A percentile compares a stretch with the other conserved stretches of the same genome.
phyloP scores from a whole-genome alignment of 352 stramenopile species.

The Pythium graminicola region DNA sequence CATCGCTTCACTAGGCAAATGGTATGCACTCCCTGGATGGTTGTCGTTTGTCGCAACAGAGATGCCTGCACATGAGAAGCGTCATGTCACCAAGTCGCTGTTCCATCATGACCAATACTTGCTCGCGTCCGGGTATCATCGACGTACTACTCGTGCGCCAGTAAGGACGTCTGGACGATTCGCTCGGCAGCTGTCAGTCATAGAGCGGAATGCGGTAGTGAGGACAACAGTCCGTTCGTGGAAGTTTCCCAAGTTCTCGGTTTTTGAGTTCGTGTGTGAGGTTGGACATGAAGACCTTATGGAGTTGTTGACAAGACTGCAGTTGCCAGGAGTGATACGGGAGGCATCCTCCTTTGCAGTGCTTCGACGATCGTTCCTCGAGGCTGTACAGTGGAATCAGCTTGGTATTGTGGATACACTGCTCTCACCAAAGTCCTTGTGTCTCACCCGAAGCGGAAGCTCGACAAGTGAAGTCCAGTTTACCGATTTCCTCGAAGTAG shows the following conservation, averaged over 20 bases:
- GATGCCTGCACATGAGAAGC: conserved; percentile 25
- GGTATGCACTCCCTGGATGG: conserved; percentile 59
- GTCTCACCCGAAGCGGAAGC: background rate
- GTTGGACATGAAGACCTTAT: conserved; percentile 19
- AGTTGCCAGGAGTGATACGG: conserved; percentile 8
- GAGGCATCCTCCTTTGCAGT: conserved; percentile 27
- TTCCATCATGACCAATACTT: conserved; percentile 33
- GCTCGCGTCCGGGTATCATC: conserved; percentile 39
- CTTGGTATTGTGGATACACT: conserved; percentile 42
- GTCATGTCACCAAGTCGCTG: conserved; percentile 17
- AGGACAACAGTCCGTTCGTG: conserved; percentile 19
- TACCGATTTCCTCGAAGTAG: conserved; percentile 52
- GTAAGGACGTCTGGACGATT: background rate
- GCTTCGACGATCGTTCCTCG: conserved; percentile 49
- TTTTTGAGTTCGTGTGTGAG: conserved; percentile 26
- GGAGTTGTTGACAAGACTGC: conserved; percentile 10
- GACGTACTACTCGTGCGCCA: conserved; percentile 19
- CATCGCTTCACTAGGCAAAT: conserved; percentile 38
- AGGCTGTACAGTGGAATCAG: conserved; percentile 54
- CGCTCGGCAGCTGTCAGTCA: background rate
- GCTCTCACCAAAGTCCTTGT: conserved; percentile 4
- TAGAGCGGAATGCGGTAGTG: background rate
- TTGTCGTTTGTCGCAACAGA: conserved; percentile 30
- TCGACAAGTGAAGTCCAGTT: conserved; percentile 12
- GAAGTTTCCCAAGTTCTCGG: conserved; percentile 18